Base-by-base conservation (phyloP, 192 early-diverging fungal genomes). In the Paraglomus brasilianum region DNA sequence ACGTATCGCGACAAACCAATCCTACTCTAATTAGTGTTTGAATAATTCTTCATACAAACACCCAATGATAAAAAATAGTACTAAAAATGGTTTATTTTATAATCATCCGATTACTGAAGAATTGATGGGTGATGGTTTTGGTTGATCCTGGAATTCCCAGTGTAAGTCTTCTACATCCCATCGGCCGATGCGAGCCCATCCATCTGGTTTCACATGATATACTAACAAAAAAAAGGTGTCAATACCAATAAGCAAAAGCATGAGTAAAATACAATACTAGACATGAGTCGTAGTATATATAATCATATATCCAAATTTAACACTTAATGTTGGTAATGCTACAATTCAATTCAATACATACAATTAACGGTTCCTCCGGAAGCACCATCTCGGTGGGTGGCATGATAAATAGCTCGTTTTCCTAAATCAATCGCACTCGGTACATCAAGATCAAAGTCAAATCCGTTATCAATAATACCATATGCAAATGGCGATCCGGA, bases 401-500 rank as follows among this genome's bases (percentile, higher is more conserved):
- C 97, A 71, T 99, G 95, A 82, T 93, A 96, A 69, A 99, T 96
- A 6, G 96, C 85, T 38, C 94, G 82, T 72, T 88, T 84, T 14
- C 91, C 96, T 49, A 99, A 75, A 48, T 97, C 97, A 66, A 91
- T 82, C 30, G 97, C 97, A 74, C 97, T 95, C 2, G 84, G 85
- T 4, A 87, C 82, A 5, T 81, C 80, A 78, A 99, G 70, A 70
- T 98, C 93, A 73, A 75, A 85, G 56, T 85, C 83, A 79, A 93
- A 97, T 68, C 88, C 92, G 51, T 86, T 81, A 74, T 98, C 97
- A 68, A 99, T 82, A 45, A 99, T 91, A 83, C 97, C 96, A 78
- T 99, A 99, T 8, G 97, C 97, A 82, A 93, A 99, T 19, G 95
- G 95, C 22, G 95, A 94, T n/a, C 97, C 97, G 17, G 95, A 97